Base-by-base conservation (phyloP, 1,139 yeast species). In the Suhomyces guaymorum region DNA sequence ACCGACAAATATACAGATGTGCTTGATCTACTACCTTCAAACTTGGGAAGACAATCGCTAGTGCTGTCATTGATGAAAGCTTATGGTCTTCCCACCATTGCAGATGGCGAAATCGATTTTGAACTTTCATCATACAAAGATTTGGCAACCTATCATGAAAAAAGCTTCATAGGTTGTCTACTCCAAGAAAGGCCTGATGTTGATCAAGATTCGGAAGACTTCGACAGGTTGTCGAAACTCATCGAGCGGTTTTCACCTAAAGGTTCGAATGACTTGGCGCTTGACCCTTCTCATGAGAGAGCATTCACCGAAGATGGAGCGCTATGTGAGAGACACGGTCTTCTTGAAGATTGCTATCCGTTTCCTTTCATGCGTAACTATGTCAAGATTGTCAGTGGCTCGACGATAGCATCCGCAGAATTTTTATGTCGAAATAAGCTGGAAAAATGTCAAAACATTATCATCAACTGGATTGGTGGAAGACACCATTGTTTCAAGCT, bases 381-480 rank as follows among this genome's bases (percentile, higher is more conserved):
- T 44, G 72, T 77, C 6, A 55, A 54, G 20, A 53, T 64, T 1
- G 61, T 73, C 0, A 78, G 84, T 0, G 87, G 87, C 0, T 75
- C 88, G 0, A 74, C 86, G 3, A 46, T 83, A 9, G 54, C 70
- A 11, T 65, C 82, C 16, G 80, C 80, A 1, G 61, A 59, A 11
- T 59, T 52, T 33, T 52, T 67, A 4, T 39, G 53, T 2, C 30
- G 35, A 10, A 38, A 35, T 30, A 26, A 43, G 33, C 17, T 32
- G 23, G 23, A 29, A 9, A 24, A 23, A 2, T 9, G 38, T 15
- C 58, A 55, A 27, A 49, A 57, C 4, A 61, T 80, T 2, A 81
- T 73, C 0, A 66, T 84, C 28, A 82, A 82, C 49, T 84, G 90
- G 90, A 77, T 78, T 48, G 95, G 94, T 2, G 95, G 95, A 1